Evolutionary conservation across 1,284 basidiomycete species (phyloP).

Genomic region (Rhodotorula sp.): DNA sequence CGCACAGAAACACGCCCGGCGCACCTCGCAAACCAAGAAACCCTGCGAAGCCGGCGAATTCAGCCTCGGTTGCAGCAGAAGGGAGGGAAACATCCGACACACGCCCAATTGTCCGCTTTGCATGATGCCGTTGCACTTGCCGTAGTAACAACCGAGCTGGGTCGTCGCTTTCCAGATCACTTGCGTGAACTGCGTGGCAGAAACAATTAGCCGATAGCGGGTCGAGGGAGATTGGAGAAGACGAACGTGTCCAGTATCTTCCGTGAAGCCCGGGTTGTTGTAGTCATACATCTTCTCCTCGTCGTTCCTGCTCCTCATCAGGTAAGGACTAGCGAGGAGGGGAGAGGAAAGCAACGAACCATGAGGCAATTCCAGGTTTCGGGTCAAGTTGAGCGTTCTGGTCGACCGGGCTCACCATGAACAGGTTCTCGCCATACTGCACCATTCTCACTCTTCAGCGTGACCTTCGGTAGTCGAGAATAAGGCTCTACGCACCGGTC

Average conservation of each 20-base stretch:
- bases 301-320: constrained; percentile 8
- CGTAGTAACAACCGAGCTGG: constrained; percentile 14
- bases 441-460: not conserved
- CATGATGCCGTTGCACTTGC: constrained; percentile 1
- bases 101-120: not conserved
- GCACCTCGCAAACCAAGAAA: not conserved
- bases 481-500: not conserved
- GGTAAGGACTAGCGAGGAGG: not conserved
- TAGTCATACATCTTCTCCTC: constrained; percentile 26
- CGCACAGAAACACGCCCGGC: not conserved
- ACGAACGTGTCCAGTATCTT: constrained; percentile 16
- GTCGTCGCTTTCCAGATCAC: constrained; percentile 16
- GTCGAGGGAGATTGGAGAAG: not conserved
- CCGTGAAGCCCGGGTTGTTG: constrained; percentile 16
- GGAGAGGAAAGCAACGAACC: not conserved
- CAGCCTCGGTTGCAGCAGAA: not conserved
- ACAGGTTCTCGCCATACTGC: constrained; percentile 32
- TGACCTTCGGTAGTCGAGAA: not conserved
- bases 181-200: not conserved
- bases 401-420: not conserved
- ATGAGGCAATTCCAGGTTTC: constrained; percentile 2
- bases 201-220: fast-evolving
- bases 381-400: not conserved
- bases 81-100: not conserved
- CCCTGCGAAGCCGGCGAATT: not conserved